phyloP scores from a whole-genome alignment of 441 rosid genomes.

The Mallotus japonicus region DNA sequence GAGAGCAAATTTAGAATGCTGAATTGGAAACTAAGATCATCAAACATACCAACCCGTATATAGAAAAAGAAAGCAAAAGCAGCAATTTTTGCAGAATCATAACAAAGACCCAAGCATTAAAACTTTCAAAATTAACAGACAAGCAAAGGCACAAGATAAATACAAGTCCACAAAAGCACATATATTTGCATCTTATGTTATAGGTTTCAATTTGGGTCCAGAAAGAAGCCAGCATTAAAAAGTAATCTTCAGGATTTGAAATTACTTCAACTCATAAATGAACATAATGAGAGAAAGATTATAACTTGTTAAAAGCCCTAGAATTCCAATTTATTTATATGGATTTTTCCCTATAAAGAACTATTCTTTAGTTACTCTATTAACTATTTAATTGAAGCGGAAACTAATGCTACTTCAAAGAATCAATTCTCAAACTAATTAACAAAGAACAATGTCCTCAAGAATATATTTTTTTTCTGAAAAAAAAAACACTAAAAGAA shows the following conservation, averaged over 20 bases:
- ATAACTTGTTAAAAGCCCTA: neutral
- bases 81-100: neutral
- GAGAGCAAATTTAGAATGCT: no score
- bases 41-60: neutral
- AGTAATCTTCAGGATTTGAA: neutral
- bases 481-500: no score
- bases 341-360: neutral
- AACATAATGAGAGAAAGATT: neutral
- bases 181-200: no score
- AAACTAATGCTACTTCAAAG: neutral
- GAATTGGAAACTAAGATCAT: neutral
- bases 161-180: neutral
- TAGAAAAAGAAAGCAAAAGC: neutral
- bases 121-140: no score
- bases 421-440: neutral
- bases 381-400: neutral
- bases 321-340: neutral
- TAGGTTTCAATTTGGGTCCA: neutral
- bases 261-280: neutral
- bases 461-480: no score
- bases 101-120: neutral
- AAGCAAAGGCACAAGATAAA: neutral
- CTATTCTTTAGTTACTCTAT: neutral
- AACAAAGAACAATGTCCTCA: neutral
- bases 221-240: neutral